Conservation (phyloP, 2,329 filamentous ascomycete species). For the Arthrinium puccinioides region DNA sequence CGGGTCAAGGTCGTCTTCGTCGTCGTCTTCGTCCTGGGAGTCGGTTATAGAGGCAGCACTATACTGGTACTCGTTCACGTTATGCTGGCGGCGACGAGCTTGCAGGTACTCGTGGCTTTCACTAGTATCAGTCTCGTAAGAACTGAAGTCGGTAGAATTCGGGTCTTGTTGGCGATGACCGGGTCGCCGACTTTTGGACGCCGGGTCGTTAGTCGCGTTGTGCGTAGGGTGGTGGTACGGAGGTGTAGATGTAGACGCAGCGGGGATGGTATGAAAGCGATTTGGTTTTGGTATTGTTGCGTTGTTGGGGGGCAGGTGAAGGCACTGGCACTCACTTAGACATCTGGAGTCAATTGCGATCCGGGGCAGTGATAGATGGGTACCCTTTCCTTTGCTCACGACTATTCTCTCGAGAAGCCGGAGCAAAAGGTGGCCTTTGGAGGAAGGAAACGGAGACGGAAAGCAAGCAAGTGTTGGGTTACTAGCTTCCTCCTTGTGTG, state of each 20-base stretch:
- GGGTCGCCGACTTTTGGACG: neutral
- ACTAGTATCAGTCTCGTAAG: slow-evolving; percentile 29
- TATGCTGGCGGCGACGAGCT: slow-evolving; percentile 17
- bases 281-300: too few relatives aligned
- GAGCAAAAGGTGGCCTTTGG: slow-evolving; percentile 30
- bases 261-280: too few relatives aligned
- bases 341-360: slow-evolving; percentile 11
- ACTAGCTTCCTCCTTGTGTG: slow-evolving; percentile 8
- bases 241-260: too few relatives aligned
- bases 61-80: too few relatives aligned
- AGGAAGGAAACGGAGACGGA: slow-evolving; percentile 3
- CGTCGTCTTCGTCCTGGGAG: slow-evolving; percentile 35
- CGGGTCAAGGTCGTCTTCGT: slow-evolving; percentile 46
- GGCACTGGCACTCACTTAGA: slow-evolving; percentile 32
- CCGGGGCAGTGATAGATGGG: too few relatives aligned
- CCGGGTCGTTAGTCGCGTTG: neutral
- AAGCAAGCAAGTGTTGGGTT: slow-evolving; percentile 4
- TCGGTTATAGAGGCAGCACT: too few relatives aligned
- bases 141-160: slow-evolving; percentile 28
- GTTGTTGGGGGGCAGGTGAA: too few relatives aligned
- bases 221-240: too few relatives aligned
- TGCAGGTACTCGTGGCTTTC: slow-evolving; percentile 23
- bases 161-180: slow-evolving; percentile 19
- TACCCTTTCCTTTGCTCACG: slow-evolving; percentile 38
- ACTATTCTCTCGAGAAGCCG: slow-evolving; percentile 36